Evolutionary conservation across 2,329 filamentous ascomycete genomes (phyloP), one percentile per base, ranked within the genome.

Genomic region (Colletotrichum aenigma): DNA sequence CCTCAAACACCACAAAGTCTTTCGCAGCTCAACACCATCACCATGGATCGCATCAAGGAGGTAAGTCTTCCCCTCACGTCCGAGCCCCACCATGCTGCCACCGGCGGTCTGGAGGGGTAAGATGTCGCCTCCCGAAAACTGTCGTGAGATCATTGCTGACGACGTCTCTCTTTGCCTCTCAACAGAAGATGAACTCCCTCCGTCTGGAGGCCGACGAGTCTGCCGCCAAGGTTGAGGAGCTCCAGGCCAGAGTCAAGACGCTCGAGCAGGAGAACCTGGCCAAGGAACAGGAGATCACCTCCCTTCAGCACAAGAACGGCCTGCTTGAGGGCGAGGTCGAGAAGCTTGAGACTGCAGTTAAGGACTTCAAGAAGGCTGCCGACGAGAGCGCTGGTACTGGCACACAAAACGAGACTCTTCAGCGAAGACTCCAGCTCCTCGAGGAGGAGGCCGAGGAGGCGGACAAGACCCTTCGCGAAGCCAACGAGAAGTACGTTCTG

Each of bases 261-360:
- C 91, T 98, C 78, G 96, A 99, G 89, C 94, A 98, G 87, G 96
- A 98, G 89, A 98, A 96, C 86, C 91, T 98, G 78, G 91, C 94
- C 84, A 98, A 98, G 90, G 97, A 98, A 89, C 96, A 98, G 88
- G 96, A 98, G 86, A 98, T 98, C 87, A 97, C 95, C 80, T 98
- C 97, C 70, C 92, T 98, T 82, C 93, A 94, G 85, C 96, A 98
- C 93, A 97, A 96, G 90, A 98, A 98, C 89, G 92, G 93, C 83
- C 90, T 98, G 77, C 94, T 98, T 76, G 97, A 98, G 89, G 81
- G 86, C 78, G 96, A 98, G 85, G 93, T 98, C 80, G 96, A 98
- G 89, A 98, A 98, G 91, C 91, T 98, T 79, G 97, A 98, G 90
- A 87, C 87, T 78, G 88, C 90, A 81, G 91, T 98, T 86, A 95